Evolutionary conservation across 176 grass and related monocot species (phyloP), one percentile per base, ranked within the genome.

Genomic region (Urochloa ruziziensis): DNA sequence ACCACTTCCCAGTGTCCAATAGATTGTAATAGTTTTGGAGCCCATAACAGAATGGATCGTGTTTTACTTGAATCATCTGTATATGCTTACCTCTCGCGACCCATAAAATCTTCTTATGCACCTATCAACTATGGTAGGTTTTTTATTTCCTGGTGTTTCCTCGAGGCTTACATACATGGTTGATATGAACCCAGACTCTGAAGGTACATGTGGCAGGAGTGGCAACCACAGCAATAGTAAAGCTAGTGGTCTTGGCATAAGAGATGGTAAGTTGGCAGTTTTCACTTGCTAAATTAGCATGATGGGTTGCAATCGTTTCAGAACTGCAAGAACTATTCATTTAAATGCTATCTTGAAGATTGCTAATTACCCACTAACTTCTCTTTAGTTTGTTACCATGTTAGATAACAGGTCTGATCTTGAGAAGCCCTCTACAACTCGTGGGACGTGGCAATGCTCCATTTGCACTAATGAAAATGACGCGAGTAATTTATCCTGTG

Each of bases 391-490:
- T 83, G 53, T 81, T 81, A 49, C 81, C 44, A 63, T 63, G 49
- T 43, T 33, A 88, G 87, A 76, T 77, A 82, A 46, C 25, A 73
- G 1, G 32, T 80, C 53, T 70, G 78, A 84, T 49, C 57, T 62
- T 12, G 74, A 78, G 58, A 80, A 74, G 37, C 49, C 84, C 28
- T 53, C 12, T 37, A 65, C 15, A 70, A 88, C 37, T 62, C 21
- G 70, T 77, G 70, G 84, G 28, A 11, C 59, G 6, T 98, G 92
- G 95, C 79, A 53, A 25, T 98, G 95, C 84, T 85, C 81, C 44
- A 91, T 98, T 85, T 98, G 95, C 27, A 36, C 88, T 7, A 75
- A 73, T 5, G 43, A 70, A 70, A 98, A 91, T 79, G 76, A 80
- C 53, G 27, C 74, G 8, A 72, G 8, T 8, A 66, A 34, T 70